Conservation (phyloP, 2,329 filamentous ascomycete species). For the Pezicula neosporulosa region DNA sequence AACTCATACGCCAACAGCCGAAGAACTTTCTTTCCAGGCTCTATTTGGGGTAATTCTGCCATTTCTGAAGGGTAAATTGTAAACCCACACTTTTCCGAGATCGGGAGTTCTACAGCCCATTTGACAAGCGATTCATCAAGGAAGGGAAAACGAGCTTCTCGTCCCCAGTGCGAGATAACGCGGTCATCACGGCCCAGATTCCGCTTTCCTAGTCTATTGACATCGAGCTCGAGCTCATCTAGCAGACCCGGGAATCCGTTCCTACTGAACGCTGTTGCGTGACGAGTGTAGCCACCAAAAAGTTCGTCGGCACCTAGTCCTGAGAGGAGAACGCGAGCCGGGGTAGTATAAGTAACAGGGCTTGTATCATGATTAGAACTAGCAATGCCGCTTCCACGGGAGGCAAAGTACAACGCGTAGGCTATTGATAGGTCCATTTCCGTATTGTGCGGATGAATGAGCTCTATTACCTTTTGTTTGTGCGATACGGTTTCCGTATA, state of each 20-base stretch:
- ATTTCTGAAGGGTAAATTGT: slow-evolving; percentile 15
- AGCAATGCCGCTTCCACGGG: slow-evolving; percentile 58
- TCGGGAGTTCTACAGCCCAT: slow-evolving; percentile 71
- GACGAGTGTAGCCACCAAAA: slow-evolving; percentile 88
- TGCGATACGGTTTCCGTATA: slow-evolving; percentile 72
- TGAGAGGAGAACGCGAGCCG: slow-evolving; percentile 81
- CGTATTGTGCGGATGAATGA: slow-evolving; percentile 92
- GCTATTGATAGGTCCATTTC: slow-evolving; percentile 99
- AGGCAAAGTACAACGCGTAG: slow-evolving; percentile 90
- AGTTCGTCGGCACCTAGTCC: slow-evolving; percentile 94
- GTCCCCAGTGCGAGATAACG: slow-evolving; percentile 83
- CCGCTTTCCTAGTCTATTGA: slow-evolving; percentile 82
- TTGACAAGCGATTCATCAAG: slow-evolving; percentile 83
- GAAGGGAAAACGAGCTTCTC: slow-evolving; percentile 86
- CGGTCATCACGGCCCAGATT: slow-evolving; percentile 94
- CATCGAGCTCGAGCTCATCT: slow-evolving; percentile 81
- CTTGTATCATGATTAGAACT: slow-evolving; percentile 8
- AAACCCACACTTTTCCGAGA: slow-evolving; percentile 89
- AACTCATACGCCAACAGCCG: slow-evolving; percentile 73
- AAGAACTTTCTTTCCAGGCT: slow-evolving; percentile 78
- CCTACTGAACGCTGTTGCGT: slow-evolving; percentile 71
- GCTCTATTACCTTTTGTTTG: slow-evolving; percentile 62
- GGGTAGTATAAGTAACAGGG: slow-evolving; percentile 53
- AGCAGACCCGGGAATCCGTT: slow-evolving; percentile 68
- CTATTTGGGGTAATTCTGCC: slow-evolving; percentile 42